Base-by-base conservation (phyloP, 176 grass and related monocot genomes). In the Oryza rufipogon region DNA sequence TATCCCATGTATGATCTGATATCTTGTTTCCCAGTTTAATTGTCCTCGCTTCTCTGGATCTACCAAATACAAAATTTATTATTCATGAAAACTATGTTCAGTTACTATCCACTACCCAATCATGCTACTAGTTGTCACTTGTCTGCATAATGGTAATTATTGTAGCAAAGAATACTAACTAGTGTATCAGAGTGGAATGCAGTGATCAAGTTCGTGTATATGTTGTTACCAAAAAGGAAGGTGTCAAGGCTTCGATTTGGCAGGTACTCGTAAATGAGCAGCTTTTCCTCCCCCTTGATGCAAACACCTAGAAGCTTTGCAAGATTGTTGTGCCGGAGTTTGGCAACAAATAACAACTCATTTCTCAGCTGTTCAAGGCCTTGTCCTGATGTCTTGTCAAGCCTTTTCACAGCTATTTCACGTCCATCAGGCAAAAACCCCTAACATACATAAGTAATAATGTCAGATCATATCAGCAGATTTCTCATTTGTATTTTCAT, bases 271-370 rank as follows among this genome's bases (percentile, higher is more conserved):
- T 93, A 88, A 5, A 91, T 79, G 22, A 86, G 70, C 3, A 91
- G 73, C 68, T 83, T 88, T 58, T 91, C 88, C 2, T 80, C 20
- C 12, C 46, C 69, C 76, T 79, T 25, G 30, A 91, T 19, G 82
- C 78, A 91, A 58, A 84, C 81, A 28, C 86, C 86, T 0, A 80
- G 36, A 49, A 93, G 64, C 26, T 73, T 76, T 16, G 84, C 88
- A 13, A 86, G 69, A 26, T 93, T 93, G 41, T 82, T 73, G 64
- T 93, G 88, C 32, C 84, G 64, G 15, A 93, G 88, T 44, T 93
- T 93, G 64, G 78, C 82, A 17, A 87, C 88, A 66, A 93, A 66
- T 11, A 83, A 4, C 12, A 90, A 46, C 85, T 93, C 85, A 32
- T 88, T 93, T 64, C 25, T 83, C 64, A 88, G 20, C 61, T 93